phyloP scores from a whole-genome alignment of 768 basidiomycete genomes.

The Pleurotus citrinopileatus region DNA sequence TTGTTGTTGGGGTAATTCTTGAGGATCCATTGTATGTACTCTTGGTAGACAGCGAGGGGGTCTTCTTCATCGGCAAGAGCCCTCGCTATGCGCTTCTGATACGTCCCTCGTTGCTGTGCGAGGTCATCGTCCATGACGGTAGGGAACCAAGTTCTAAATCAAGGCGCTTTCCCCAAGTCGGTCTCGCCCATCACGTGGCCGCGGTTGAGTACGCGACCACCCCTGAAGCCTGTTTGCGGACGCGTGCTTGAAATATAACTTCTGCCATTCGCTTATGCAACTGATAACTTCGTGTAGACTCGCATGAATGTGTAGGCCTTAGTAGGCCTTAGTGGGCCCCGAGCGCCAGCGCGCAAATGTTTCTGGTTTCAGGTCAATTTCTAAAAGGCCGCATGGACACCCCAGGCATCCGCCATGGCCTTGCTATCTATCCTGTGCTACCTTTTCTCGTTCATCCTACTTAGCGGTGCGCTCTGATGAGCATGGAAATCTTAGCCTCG shows the following conservation, averaged over 20 bases:
- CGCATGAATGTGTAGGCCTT: no score
- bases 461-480: background rate
- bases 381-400: no score
- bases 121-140: background rate
- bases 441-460: background rate
- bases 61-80: conserved; percentile 78
- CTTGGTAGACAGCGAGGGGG: conserved; percentile 79
- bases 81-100: conserved; percentile 39
- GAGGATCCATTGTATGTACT: conserved; percentile 88
- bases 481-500: background rate
- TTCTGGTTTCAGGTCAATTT: no score
- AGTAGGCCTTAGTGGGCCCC: no score
- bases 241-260: no score
- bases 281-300: no score
- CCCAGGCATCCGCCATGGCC: no score
- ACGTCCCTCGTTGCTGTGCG: conserved; percentile 30
- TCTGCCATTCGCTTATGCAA: no score
- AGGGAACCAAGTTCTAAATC: conserved; percentile 17
- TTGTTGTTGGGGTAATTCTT: conserved; percentile 74
- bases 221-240: no score
- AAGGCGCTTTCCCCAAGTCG: background rate
- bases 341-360: no score
- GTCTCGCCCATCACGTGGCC: background rate
- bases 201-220: background rate
- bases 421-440: background rate